Percentiles rank a stretch among this genome's conserved stretches.
Evolutionary conservation across 495 filamentous ascomycete genomes (phyloP).

Genomic region (Penicillium crystallinum): DNA sequence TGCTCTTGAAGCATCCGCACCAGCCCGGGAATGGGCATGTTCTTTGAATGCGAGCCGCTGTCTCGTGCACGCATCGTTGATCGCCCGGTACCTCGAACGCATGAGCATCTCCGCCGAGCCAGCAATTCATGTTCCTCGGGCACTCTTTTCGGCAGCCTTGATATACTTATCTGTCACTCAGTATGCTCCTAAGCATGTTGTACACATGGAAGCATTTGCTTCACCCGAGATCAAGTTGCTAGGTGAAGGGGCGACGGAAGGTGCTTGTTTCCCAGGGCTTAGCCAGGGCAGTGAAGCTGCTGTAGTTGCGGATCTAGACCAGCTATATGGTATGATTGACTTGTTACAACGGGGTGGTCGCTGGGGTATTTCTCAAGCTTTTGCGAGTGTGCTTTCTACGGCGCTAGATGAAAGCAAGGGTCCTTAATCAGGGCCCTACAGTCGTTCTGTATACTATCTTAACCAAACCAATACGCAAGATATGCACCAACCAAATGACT

Average conservation of each 20-base stretch:
- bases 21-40: slow-evolving; percentile 9
- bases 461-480: too few relatives aligned
- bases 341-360: slow-evolving; percentile 30
- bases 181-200: slow-evolving; percentile 1
- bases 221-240: slow-evolving; percentile 19
- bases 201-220: slow-evolving; percentile 13
- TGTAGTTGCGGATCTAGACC: slow-evolving; percentile 10
- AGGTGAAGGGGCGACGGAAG: not conserved
- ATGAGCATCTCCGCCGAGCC: slow-evolving; percentile 25
- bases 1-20: not conserved
- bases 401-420: slow-evolving; percentile 10
- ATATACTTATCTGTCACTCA: slow-evolving; percentile 20
- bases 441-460: not conserved
- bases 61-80: slow-evolving; percentile 21
- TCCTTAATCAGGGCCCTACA: not conserved
- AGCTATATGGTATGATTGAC: slow-evolving; percentile 25
- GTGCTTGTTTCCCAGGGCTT: not conserved
- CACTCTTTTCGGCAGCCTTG: slow-evolving; percentile 21
- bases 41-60: slow-evolving; percentile 23
- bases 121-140: slow-evolving; percentile 29
- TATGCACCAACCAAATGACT: too few relatives aligned
- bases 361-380: slow-evolving; percentile 31
- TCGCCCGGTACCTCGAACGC: slow-evolving; percentile 18
- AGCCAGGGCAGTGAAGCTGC: slow-evolving; percentile 1
- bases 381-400: slow-evolving; percentile 17